A percentile compares a stretch with the other conserved stretches of the same genome.
Conservation (phyloP, 2,329 filamentous ascomycete genomes). For the Exophiala mesophila region DNA sequence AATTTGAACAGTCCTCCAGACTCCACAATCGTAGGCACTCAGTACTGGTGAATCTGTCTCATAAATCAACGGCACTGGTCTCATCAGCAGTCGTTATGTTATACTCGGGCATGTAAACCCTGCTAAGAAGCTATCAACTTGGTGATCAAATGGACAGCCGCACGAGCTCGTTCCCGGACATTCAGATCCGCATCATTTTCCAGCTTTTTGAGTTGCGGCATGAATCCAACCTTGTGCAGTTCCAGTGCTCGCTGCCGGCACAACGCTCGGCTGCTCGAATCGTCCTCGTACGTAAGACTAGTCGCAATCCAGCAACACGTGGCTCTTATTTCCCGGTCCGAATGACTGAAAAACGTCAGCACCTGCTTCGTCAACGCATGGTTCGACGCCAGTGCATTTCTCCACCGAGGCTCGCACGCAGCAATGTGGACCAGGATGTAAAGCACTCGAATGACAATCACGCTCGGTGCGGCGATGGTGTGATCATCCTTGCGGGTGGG, state of each 20-base stretch:
- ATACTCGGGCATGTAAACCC: too few relatives aligned
- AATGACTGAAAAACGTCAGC: conserved; percentile 67
- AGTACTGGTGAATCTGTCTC: too few relatives aligned
- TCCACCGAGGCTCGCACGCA: conserved; percentile 71
- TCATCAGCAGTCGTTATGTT: too few relatives aligned
- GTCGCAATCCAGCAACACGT: conserved; percentile 78
- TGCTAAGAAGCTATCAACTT: conserved; percentile 16
- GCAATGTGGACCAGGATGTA: conserved; percentile 86
- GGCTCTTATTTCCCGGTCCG: conserved; percentile 67
- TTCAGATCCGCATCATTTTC: conserved; percentile 70
- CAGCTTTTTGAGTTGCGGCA: conserved; percentile 59
- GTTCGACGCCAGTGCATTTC: conserved; percentile 72
- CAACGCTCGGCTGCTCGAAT: conserved; percentile 47
- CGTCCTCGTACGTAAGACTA: conserved; percentile 81
- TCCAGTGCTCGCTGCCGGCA: conserved; percentile 64
- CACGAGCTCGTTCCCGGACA: conserved; percentile 77
- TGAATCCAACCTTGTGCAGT: conserved; percentile 67
- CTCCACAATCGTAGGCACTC: too few relatives aligned
- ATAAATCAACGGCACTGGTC: too few relatives aligned
- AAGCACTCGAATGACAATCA: conserved; percentile 72
- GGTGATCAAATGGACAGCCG: conserved; percentile 59
- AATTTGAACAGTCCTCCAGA: too few relatives aligned
- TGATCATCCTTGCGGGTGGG: conserved; percentile 29
- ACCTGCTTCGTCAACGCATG: conserved; percentile 69
- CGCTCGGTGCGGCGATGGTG: conserved; percentile 37